Evolutionary conservation across 768 basidiomycete species (phyloP).

Genomic region (Agaricus blazei): DNA sequence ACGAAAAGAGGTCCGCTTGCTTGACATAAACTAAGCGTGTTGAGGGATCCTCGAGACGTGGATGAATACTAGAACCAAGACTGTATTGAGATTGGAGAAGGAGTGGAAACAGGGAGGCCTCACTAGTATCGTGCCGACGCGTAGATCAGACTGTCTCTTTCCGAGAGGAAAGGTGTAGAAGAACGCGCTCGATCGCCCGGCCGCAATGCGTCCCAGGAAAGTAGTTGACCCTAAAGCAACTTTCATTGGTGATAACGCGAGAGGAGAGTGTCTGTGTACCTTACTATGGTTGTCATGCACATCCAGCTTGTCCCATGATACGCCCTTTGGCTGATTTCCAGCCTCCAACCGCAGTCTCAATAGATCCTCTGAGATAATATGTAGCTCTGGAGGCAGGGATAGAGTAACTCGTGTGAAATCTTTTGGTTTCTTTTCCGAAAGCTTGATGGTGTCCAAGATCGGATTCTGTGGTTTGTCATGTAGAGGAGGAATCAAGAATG

Average conservation of each 20-base stretch:
- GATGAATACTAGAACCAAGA: constrained; percentile 38
- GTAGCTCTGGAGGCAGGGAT: constrained; percentile 25
- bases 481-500: constrained; percentile 62
- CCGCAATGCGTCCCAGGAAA: constrained; percentile 63
- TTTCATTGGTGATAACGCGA: neutral
- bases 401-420: neutral
- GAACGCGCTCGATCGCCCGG: constrained; percentile 25
- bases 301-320: constrained; percentile 8
- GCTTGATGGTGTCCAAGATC: constrained; percentile 54
- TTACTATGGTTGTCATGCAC: constrained; percentile 14
- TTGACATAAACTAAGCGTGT: constrained; percentile 38
- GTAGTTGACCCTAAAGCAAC: constrained; percentile 34
- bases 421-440: constrained; percentile 18
- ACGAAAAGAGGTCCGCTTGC: constrained; percentile 42
- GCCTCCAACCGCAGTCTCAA: constrained; percentile 3
- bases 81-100: neutral
- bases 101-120: constrained; percentile 18
- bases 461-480: constrained; percentile 76
- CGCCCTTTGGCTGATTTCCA: constrained; percentile 16
- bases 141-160: constrained; percentile 50
- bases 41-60: constrained; percentile 33
- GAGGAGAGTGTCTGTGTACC: constrained; percentile 17
- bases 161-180: constrained; percentile 60
- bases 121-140: constrained; percentile 59
- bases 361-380: constrained; percentile 16